These are phyloP conservation scores for Nemania sp. DNA, from an alignment of 2,329 filamentous ascomycete genomes.

Conservation along the genomic window DNA sequence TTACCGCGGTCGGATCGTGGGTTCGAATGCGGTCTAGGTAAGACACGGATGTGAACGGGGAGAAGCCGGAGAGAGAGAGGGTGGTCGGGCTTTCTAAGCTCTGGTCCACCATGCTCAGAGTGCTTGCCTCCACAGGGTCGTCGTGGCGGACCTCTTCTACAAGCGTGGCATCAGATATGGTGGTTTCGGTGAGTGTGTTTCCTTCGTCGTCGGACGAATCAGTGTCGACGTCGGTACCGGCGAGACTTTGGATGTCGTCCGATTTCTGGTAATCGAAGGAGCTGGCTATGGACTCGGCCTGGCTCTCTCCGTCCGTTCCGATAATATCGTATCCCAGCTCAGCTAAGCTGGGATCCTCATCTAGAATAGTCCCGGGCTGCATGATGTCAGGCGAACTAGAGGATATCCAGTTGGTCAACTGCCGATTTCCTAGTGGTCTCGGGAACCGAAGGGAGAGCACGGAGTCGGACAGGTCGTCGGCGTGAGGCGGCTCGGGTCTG, in stretches of 20 bases:
- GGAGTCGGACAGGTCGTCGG: conserved; percentile 39
- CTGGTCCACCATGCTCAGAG: conserved; percentile 31
- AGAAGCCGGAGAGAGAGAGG: conserved; percentile 34
- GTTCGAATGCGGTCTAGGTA: conserved; percentile 16
- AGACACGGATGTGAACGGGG: conserved; percentile 23
- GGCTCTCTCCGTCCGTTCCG: conserved; percentile 56
- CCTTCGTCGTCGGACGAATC: conserved; percentile 48
- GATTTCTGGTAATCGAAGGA: conserved; percentile 53
- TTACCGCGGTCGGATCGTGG: conserved; percentile 12
- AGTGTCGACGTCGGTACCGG: conserved; percentile 50
- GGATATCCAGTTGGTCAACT: conserved; percentile 63
- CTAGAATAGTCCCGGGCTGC: conserved; percentile 47
- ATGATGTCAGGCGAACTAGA: conserved; percentile 61
- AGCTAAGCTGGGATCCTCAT: conserved; percentile 55
- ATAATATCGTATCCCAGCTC: conserved; percentile 63
- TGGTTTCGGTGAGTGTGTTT: conserved; percentile 27
- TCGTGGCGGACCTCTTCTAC: conserved; percentile 27
- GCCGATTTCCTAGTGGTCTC: conserved; percentile 56
- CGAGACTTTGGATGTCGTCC: conserved; percentile 57
- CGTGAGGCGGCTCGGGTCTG: conserved; percentile 20
- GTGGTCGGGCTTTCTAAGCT: conserved; percentile 41
- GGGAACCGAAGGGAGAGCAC: conserved; percentile 60
- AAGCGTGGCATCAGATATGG: conserved; percentile 22
- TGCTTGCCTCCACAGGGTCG: conserved; percentile 33
- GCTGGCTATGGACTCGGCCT: conserved; percentile 53